These are phyloP conservation scores for Penicillium sp. DNA, from an alignment of 2,329 filamentous ascomycete genomes.

Conservation along the genomic window DNA sequence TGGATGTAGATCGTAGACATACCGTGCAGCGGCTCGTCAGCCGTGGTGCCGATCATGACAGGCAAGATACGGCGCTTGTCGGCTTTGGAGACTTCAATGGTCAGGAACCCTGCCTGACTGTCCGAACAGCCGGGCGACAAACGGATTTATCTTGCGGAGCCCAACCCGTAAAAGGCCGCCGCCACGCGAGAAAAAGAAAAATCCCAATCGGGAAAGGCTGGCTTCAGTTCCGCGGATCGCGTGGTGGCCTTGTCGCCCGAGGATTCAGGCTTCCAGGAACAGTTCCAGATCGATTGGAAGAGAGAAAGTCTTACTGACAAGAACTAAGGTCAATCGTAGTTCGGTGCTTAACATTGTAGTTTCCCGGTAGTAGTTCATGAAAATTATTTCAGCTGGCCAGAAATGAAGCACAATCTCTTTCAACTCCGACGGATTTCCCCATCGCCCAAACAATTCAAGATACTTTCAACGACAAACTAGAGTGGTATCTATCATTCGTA, in stretches of 20 bases:
- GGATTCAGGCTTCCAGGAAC: constrained; percentile 11
- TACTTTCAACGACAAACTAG: neutral
- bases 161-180: constrained; percentile 13
- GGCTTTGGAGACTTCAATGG: constrained; percentile 1
- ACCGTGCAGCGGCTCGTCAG: constrained; percentile 45
- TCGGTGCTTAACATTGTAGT: neutral
- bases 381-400: neutral
- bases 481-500: constrained; percentile 17
- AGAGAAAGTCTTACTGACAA: neutral
- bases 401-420: neutral
- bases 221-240: constrained; percentile 32
- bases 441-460: neutral
- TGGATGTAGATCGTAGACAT: constrained; percentile 17
- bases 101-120: constrained; percentile 6
- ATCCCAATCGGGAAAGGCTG: constrained; percentile 38
- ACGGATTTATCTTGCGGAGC: constrained; percentile 18
- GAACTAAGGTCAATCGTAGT: neutral
- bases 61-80: neutral
- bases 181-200: constrained; percentile 29
- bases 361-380: neutral
- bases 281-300: constrained; percentile 3
- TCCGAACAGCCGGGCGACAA: constrained; percentile 3
- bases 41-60: constrained; percentile 39
- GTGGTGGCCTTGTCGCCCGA: constrained; percentile 21
- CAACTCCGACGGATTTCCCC: neutral